Percentiles rank a stretch among this genome's conserved stretches.
Conservation (phyloP, 495 filamentous ascomycete species). For the Lasiosphaeria miniovina region DNA sequence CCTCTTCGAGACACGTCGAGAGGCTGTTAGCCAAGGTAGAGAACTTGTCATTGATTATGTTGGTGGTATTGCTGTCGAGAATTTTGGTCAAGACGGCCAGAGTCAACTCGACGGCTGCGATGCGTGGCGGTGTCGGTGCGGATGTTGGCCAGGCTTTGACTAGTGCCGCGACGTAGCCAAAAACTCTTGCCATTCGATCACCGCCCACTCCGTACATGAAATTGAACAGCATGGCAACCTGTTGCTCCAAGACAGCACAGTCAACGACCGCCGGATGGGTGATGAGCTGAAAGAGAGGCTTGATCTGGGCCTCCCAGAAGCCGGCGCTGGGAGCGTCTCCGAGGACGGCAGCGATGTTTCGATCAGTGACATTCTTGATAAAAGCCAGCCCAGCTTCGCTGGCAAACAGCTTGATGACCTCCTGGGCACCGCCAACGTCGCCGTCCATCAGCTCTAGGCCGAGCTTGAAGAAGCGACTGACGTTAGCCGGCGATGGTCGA, state of each 20-base stretch:
- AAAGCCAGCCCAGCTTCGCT: conserved; percentile 33
- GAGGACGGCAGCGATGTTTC: conserved; percentile 13
- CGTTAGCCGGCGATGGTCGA: conserved; percentile 6
- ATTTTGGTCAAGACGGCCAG: conserved; percentile 29
- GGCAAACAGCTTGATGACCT: conserved; percentile 33
- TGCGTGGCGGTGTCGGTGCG: conserved; percentile 1
- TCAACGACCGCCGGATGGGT: conserved; percentile 31
- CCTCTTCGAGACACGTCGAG: background rate
- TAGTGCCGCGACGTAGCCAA: conserved; percentile 23
- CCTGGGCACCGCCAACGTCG: conserved; percentile 31
- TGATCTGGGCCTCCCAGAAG: conserved; percentile 29
- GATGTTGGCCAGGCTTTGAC: conserved; percentile 8
- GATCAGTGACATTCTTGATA: conserved; percentile 33
- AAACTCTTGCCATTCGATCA: conserved; percentile 27
- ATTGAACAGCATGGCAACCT: conserved; percentile 31
- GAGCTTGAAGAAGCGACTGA: conserved; percentile 30
- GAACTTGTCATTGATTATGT: conserved; percentile 31
- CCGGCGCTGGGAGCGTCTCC: conserved; percentile 3
- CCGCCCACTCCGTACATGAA: conserved; percentile 31
- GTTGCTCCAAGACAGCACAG: conserved; percentile 33
- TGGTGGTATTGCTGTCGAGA: conserved; percentile 35
- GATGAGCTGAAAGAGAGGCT: conserved; percentile 29
- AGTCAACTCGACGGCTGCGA: conserved; percentile 23
- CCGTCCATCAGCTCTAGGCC: conserved; percentile 34
- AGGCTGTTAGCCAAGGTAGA: conserved; percentile 4